Base-by-base conservation (phyloP, 768 basidiomycete species). In the Boletus eberwhitei region DNA sequence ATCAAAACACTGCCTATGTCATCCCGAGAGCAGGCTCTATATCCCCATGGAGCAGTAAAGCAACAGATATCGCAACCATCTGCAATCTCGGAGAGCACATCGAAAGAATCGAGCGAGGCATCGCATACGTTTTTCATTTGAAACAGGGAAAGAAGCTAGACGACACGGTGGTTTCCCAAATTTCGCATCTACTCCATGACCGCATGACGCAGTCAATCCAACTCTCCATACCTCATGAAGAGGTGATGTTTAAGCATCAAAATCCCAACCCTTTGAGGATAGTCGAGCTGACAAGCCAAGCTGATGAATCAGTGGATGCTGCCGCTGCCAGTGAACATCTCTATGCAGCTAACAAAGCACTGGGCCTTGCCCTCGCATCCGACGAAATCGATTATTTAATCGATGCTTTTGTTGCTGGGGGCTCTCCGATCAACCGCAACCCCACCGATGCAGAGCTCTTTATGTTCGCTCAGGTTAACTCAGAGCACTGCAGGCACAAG, bases 391-490 rank as follows among this genome's bases (percentile, higher is more conserved):
- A 87, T 63, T 99, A 98, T 72, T 85, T 98, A 59, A 81, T 97
- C 59, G 79, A 89, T 50, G 93, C 90, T 12, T 99, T 93, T 71
- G 78, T 90, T 26, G 77, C 87, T n/a, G 87, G 88, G 6, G 54
- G 75, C 6, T 67, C 77, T 13, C 79, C 88, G 1, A 83, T 89
- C 70, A 77, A 78, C 45, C 85, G 95, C 35, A 87, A 93, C 67
- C 97, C 96, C 8, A 97, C 91, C 37, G 97, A 98, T 67, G 95
- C 96, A 4, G 97, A 99, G 69, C 79, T 99, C 8, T 99, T 99
- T 82, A 99, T 98, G 97, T 99, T 98, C 71, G 96, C 97, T 4
- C 97, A 99, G 68, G 96, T 99, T 70, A 99, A 99, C 75, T 98
- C 95, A n/a, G 97, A 99, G 71, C 97, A 98, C 67, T 99, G 97